A percentile compares a stretch with the other conserved stretches of the same genome.
Conservation (phyloP, 306 rosid species). For the Sphenostylis stenocarpa region DNA sequence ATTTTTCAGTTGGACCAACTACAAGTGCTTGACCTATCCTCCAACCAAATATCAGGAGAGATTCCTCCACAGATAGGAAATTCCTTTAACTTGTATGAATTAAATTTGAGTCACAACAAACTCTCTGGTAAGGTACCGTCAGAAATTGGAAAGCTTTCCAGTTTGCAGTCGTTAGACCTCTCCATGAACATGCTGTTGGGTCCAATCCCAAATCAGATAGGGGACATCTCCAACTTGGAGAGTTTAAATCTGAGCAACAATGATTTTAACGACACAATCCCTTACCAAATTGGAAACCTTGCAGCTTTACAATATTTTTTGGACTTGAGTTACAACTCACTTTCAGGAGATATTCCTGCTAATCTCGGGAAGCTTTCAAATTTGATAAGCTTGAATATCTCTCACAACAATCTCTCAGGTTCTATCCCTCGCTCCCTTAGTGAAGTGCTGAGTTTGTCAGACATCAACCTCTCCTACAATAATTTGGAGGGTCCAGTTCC, state of each 20-base stretch:
- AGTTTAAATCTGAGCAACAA: slow-evolving; percentile 46
- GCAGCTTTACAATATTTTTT: slow-evolving; percentile 38
- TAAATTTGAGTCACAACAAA: slow-evolving; percentile 37
- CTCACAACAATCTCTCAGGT: slow-evolving; percentile 53
- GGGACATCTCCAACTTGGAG: slow-evolving; percentile 34
- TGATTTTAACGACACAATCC: slow-evolving; percentile 47
- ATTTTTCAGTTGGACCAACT: slow-evolving; percentile 36
- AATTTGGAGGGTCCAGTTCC: slow-evolving; percentile 53
- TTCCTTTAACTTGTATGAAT: slow-evolving; percentile 19
- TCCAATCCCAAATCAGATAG: slow-evolving; percentile 47
- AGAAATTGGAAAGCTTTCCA: slow-evolving; percentile 43
- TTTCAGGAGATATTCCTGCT: slow-evolving; percentile 48
- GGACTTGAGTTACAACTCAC: slow-evolving; percentile 58
- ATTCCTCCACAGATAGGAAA: slow-evolving; percentile 48
- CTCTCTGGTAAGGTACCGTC: slow-evolving; percentile 47
- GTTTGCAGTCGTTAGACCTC: slow-evolving; percentile 40
- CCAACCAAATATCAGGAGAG: slow-evolving; percentile 46
- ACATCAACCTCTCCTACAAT: slow-evolving; percentile 52
- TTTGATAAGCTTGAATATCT: slow-evolving; percentile 53
- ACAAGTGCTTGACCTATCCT: slow-evolving; percentile 43
- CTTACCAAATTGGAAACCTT: slow-evolving; percentile 49
- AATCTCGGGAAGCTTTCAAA: slow-evolving; percentile 37
- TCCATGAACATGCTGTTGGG: slow-evolving; percentile 50
- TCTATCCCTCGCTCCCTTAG: slow-evolving; percentile 38
- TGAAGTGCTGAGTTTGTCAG: slow-evolving; percentile 45